These are phyloP conservation scores for Isabelozyma heimii DNA, from an alignment of 805 yeast species.

Conservation along the genomic window DNA sequence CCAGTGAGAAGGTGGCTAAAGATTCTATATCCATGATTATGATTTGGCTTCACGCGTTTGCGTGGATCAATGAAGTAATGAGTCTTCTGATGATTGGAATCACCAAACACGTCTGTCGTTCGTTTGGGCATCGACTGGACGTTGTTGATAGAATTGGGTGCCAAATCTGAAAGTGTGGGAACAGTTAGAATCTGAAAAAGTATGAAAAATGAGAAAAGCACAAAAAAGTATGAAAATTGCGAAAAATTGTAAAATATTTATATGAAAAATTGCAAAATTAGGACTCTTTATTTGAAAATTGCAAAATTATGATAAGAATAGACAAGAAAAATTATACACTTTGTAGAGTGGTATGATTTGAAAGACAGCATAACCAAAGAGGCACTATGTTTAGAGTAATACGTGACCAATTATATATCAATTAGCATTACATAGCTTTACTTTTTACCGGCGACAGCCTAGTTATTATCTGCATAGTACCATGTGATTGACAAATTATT, in stretches of 20 bases:
- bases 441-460: too few species aligned
- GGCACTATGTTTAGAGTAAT: too few species aligned
- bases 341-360: not conserved
- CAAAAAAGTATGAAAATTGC: too few species aligned
- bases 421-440: too few species aligned
- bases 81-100: constrained; percentile 27
- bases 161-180: not conserved
- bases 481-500: too few species aligned
- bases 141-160: not conserved
- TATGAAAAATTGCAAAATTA: not conserved
- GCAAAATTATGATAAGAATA: too few species aligned
- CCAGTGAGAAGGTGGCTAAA: constrained; percentile 2
- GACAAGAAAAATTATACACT: too few species aligned
- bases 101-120: constrained; percentile 2
- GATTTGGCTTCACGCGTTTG: constrained; percentile 1
- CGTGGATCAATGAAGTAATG: constrained; percentile 26
- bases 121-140: not conserved
- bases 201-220: too few species aligned
- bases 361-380: too few species aligned
- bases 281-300: too few species aligned
- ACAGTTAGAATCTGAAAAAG: not conserved
- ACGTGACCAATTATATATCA: too few species aligned
- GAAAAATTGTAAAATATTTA: not conserved
- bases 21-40: not conserved
- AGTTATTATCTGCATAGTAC: too few species aligned